Evolutionary conservation across 495 filamentous ascomycete genomes (phyloP), one percentile per base, ranked within the genome.

Genomic region (Neurospora sp.): DNA sequence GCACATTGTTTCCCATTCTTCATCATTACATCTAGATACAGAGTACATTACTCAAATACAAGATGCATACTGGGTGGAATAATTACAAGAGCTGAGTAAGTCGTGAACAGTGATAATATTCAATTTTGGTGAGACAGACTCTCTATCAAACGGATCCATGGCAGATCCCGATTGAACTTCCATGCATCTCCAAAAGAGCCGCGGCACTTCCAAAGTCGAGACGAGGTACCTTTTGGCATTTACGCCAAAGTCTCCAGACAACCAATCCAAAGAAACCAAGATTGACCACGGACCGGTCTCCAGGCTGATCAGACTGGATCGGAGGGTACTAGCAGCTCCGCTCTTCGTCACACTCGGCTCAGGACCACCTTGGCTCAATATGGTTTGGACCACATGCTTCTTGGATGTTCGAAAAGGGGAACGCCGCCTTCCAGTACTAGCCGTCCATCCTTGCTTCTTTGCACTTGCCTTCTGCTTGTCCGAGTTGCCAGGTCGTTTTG

Each of bases 301-400:
- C 46, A 22, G 46, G 22, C 46, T 53, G 20, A 20, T 27, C 46
- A 53, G 46, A 53, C 46, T 53, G 46, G 20, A 46, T 46, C 44
- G 44, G 44, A 46, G 27, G 27, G 71, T 18, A 69, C 70, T 72
- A 75, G 73, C 42, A 72, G 75, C 72, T 69, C 59, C 9, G 22
- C 71, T 71, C 75, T 72, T 31, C 73, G 77, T 77, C 73, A 53
- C 68, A 73, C 74, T 79, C 76, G 77, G 76, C 74, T 71, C 48
- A 69, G 61, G 69, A 70, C 37, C 31, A 22, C 22, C 46, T 71
- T 73, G 46, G 70, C 59, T 68, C 39, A 61, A 61, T 2, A 31
- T 61, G 46, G 46, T 53, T 53, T 53, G 46, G 70, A 70, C 73
- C 76, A 78, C 76, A 77, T 78, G 77, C 74, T 76, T 44, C 69